These are phyloP conservation scores for Zygotorulaspora mrakii DNA, from an alignment of 1,139 yeast genomes.

Conservation along the genomic window DNA sequence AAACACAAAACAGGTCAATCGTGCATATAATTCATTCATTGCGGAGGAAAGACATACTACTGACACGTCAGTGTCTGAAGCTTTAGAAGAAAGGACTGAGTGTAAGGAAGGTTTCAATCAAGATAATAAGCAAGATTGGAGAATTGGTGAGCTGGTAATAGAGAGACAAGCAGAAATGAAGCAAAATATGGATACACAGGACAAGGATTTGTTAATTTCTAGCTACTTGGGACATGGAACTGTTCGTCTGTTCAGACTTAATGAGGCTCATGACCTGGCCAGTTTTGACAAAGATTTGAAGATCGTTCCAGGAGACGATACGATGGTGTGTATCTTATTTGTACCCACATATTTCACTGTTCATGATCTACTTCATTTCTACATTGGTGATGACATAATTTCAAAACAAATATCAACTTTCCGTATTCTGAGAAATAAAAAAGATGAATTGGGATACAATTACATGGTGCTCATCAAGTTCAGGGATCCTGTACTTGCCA, in stretches of 20 bases:
- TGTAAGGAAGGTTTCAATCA: no score
- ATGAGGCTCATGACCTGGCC: conserved; percentile 19
- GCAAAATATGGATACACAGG: conserved; percentile 10
- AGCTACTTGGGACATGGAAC: conserved; percentile 66
- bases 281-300: conserved; percentile 23
- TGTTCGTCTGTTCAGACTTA: conserved; percentile 59
- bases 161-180: conserved; percentile 10
- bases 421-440: conserved; percentile 60
- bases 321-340: conserved; percentile 74
- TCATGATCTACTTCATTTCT: conserved; percentile 73
- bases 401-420: conserved; percentile 64
- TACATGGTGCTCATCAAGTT: conserved; percentile 73
- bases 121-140: conserved; percentile 24
- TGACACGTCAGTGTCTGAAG: no score
- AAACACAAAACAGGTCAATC: conserved; percentile 11
- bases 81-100: no score
- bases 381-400: conserved; percentile 55
- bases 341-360: conserved; percentile 87
- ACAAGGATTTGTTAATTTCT: conserved; percentile 26
- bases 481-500: conserved; percentile 51
- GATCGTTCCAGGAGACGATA: conserved; percentile 49
- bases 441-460: conserved; percentile 60
- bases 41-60: conserved; percentile 1
- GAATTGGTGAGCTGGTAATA: conserved; percentile 15
- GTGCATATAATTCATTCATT: conserved; percentile 15